These are phyloP conservation scores for Candida pseudoglaebosa DNA, from an alignment of 805 yeast genomes.

Conservation along the genomic window DNA sequence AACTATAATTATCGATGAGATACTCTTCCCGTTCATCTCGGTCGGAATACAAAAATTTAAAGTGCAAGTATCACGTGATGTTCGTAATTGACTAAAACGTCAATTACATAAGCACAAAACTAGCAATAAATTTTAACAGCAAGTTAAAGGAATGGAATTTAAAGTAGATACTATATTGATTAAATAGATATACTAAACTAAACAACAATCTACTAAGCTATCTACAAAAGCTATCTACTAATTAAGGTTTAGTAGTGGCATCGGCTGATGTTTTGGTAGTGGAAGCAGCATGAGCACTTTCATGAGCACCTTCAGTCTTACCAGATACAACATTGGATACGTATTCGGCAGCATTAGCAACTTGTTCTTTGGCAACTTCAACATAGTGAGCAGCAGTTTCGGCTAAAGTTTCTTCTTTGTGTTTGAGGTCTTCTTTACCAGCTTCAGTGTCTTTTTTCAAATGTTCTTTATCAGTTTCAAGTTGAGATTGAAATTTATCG, in stretches of 20 bases:
- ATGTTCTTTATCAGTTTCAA: neutral
- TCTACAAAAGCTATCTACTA: too few species aligned
- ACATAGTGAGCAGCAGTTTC: constrained; percentile 46
- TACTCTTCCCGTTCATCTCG: neutral
- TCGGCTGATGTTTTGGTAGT: neutral
- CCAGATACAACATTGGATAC: constrained; percentile 52
- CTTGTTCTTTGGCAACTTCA: constrained; percentile 53
- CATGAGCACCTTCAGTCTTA: constrained; percentile 51
- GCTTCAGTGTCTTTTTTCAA: neutral
- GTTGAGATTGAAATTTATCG: constrained; percentile 39
- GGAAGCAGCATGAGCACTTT: neutral
- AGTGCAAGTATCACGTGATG: neutral
- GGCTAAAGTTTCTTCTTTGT: constrained; percentile 24
- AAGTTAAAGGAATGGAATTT: too few species aligned
- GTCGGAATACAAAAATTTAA: neutral
- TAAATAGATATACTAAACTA: too few species aligned
- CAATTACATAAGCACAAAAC: too few species aligned
- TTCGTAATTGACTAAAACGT: too few species aligned
- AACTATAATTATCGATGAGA: too few species aligned
- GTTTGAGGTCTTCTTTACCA: constrained; percentile 21
- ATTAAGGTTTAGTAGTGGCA: too few species aligned
- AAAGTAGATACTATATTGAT: too few species aligned
- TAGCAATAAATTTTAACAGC: too few species aligned
- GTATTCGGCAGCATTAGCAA: constrained; percentile 54
- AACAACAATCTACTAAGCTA: too few species aligned